Evolutionary conservation across 2,329 filamentous ascomycete genomes (phyloP), one percentile per base, ranked within the genome.

Genomic region (Ceratocystis eucalypticola): DNA sequence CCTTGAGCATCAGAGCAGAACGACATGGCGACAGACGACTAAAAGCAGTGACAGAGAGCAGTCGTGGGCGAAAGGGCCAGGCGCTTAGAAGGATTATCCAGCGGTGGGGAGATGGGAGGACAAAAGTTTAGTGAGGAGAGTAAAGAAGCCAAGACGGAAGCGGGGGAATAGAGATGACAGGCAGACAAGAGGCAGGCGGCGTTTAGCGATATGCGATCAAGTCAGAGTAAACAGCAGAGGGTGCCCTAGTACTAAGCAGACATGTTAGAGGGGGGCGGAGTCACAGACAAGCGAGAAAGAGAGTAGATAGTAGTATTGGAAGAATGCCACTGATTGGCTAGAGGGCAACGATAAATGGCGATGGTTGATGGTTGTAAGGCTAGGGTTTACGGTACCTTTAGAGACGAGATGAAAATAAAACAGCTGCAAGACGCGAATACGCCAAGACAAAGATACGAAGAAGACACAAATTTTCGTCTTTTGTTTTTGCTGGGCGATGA

Each of bases 1-100:
- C 82, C 80, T 73, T 84, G 82, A 71, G 82, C 80, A 71, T 86
- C 82, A 72, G 82, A 81, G 72, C 81, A 79, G 73, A 87, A 87
- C 66, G 84, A 86, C 84, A 87, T 87, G 71, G 66, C 70, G 45
- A 63, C 7, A 30, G 48, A 30, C 15, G 64, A 64, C 50, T n/a
- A 10, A 22, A 28, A 28, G 61, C 30, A n/a, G 17, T 3, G 28
- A 25, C 37, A 62, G 28, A 45, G 17, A 28, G 5, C 12, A 17
- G 25, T 30, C 25, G 30, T 57, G 53, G 53, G 53, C 17, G 7
- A 41, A 41, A 41, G 37, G 37, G 37, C 37, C 37, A 41, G 37
- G 10, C 10, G 37, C 37, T 41, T 41, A 41, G 37, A 41, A 12
- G 37, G 37, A 41, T 41, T 41, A 12, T 41, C 37, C 10, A 12